Evolutionary conservation across 805 yeast genomes (phyloP), one percentile per base, ranked within the genome.

Genomic region (Candida coleopterorum): DNA sequence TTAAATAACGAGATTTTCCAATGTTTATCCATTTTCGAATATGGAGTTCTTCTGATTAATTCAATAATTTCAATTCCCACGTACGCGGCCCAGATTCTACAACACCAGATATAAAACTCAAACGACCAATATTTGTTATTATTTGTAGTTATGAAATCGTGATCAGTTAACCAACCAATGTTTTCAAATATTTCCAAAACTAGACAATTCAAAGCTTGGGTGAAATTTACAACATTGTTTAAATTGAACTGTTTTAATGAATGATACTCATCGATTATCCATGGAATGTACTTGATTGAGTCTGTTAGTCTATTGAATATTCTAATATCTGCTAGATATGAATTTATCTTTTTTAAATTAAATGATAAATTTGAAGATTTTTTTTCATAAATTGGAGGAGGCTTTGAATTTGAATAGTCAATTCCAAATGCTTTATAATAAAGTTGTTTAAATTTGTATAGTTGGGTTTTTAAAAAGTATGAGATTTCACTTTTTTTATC

Each of bases 161-260:
- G 73, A 18, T 67, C 73, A 4, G 70, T 64, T 34, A 66, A 44
- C 72, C 72, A 67, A 9, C 73, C 73, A 6, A 61, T 66, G 40
- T 66, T 67, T 37, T 67, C 73, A 15, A 67, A 46, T 9, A 62
- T 44, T 43, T 67, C 72, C 37, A 67, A 53, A 3, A 62, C 49
- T 33, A 65, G 53, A 42, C 72, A 65, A 42, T 65, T 66, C 37
- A 67, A 38, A 3, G 72, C 53, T 45, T 67, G 73, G 12, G 54
- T 43, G 11, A 65, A 53, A 40, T 64, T 64, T 42, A 67, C 39
- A 28, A 62, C 45, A 12, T 70, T 45, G 44, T 62, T 59, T 3
- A 56, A 38, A 20, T 50, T 48, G 0, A 68, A 58, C 4, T 7
- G 5, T 8, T 40, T 49, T 2, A 52, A 35, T 30, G 49, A 47